Base-by-base conservation (phyloP, 805 yeast genomes). In the Cyberlindnera veronae region DNA sequence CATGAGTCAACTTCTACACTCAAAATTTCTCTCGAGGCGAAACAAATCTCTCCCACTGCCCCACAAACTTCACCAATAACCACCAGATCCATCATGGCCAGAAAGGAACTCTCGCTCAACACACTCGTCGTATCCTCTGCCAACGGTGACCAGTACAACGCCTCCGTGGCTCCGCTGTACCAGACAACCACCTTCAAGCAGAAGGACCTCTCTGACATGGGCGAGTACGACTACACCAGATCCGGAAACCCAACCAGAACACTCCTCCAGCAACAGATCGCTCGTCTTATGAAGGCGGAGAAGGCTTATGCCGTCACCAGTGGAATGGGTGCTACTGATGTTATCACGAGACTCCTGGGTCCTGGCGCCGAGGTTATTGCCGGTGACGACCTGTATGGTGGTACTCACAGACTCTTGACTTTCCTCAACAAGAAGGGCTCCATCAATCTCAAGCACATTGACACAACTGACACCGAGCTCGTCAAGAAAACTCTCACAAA, bases 161-260 rank as follows among this genome's bases (percentile, higher is more conserved):
- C 96, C 2, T 82, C 93, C 5, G 81, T 83, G 20, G 87, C 95
- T 10, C 97, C 98, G 4, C 69, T 90, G 29, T 90, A 90, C 64
- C 95, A 87, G 61, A 78, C 93, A 1, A 95, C 98, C n/a, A 90
- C 98, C 6, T 90, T 90, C 70, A 89, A 88, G 63, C 93, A 86
- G 61, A 72, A 72, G 32, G 76, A 85, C 1, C 66, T 86, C 45
- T 68, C 76, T 29, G 79, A 83, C 53, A 76, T 84, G 81, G 91
- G 95, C 3, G 83, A 80, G 52, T 87, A 81, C 58, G 91, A 83
- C 59, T 86, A 86, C 64, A 87, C 97, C 1, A 72, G 98, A 52
- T 83, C 95, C 12, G 97, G 98, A 4, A 90, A 90, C 64, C 98
- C 98, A 18, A 87, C 97, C 1, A 73, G 98, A 61, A 77, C 91